Conservation (phyloP, 2,329 filamentous ascomycete species). For the Alternaria solani region DNA sequence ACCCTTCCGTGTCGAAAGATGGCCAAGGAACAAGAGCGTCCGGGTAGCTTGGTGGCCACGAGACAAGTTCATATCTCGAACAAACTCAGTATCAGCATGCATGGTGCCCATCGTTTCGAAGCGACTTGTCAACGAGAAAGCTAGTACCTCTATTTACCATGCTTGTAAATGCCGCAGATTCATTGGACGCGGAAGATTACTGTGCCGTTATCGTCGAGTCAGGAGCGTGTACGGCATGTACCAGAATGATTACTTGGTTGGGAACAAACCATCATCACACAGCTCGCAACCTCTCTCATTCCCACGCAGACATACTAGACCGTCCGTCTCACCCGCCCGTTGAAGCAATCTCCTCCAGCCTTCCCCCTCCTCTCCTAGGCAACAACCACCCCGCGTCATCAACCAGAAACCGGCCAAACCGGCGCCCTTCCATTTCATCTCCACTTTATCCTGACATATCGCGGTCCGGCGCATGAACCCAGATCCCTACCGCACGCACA, state of each 20-base stretch:
- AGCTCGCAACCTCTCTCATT: neutral
- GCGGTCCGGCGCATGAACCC: conserved; percentile 8
- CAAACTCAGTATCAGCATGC: neutral
- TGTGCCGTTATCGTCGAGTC: neutral
- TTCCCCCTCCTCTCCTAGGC: neutral
- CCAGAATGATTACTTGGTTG: neutral
- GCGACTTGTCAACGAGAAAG: neutral
- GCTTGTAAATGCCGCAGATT: neutral
- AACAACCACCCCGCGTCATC: conserved; percentile 1
- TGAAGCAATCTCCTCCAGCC: neutral
- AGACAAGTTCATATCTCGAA: neutral
- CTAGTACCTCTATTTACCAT: neutral
- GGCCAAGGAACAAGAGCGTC: neutral
- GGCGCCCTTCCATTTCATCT: neutral
- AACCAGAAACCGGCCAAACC: conserved; percentile 2
- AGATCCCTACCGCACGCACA: conserved; percentile 1
- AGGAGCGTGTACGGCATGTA: neutral
- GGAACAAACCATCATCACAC: neutral
- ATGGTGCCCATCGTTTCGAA: neutral
- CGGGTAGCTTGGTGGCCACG: neutral
- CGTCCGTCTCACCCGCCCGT: neutral
- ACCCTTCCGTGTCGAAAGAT: neutral
- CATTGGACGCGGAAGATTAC: neutral
- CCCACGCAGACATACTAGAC: neutral
- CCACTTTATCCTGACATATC: conserved; percentile 6